Evolutionary conservation across 2,329 filamentous ascomycete genomes (phyloP).

Genomic region (Cladobotryum protrusum): DNA sequence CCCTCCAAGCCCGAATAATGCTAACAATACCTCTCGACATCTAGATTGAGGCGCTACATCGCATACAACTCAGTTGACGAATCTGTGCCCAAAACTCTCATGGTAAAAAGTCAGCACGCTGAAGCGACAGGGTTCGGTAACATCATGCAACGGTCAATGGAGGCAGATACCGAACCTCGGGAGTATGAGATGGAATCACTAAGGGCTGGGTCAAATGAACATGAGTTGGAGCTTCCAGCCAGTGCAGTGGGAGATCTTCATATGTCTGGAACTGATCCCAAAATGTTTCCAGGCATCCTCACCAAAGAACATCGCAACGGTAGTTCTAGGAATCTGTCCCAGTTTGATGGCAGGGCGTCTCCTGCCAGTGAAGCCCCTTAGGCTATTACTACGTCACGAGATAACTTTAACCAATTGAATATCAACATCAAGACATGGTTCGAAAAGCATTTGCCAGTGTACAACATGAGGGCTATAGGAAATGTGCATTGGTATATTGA

Average conservation of each 20-base stretch:
- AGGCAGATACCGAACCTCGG: neutral
- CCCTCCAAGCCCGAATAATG: neutral
- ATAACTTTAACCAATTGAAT: too few species aligned
- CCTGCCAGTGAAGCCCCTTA: too few species aligned
- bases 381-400: too few species aligned
- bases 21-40: slow-evolving; percentile 2
- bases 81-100: neutral
- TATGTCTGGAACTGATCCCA: slow-evolving; percentile 56
- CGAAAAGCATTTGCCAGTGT: too few species aligned
- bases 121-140: slow-evolving; percentile 2
- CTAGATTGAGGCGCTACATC: slow-evolving; percentile 39
- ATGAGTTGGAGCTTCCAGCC: slow-evolving; percentile 32
- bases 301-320: slow-evolving; percentile 40
- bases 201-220: slow-evolving; percentile 1
- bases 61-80: slow-evolving; percentile 22
- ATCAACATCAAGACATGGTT: too few species aligned
- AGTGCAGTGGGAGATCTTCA: slow-evolving; percentile 39
- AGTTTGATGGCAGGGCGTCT: slow-evolving; percentile 18
- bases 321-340: slow-evolving; percentile 30
- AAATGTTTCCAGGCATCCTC: slow-evolving; percentile 67
- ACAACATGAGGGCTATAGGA: too few species aligned
- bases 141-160: neutral
- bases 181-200: neutral
- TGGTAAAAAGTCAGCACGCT: slow-evolving; percentile 16
- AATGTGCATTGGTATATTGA: too few species aligned